Evolutionary conservation across 1,139 yeast genomes (phyloP).

Genomic region (Pichia sp.): DNA sequence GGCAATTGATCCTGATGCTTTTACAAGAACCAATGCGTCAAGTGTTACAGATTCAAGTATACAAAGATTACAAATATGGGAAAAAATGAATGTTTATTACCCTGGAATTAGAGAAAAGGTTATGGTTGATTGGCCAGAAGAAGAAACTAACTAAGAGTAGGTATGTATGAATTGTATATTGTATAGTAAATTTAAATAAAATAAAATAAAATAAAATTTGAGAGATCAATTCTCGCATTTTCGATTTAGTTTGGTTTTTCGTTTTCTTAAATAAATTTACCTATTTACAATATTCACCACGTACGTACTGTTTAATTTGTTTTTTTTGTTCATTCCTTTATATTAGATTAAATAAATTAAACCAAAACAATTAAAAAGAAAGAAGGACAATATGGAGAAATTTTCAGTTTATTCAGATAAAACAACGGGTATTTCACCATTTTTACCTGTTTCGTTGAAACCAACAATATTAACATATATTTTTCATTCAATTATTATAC

Average conservation of each 20-base stretch:
- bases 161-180: too few species aligned
- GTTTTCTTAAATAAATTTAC: too few species aligned
- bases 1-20: conserved; percentile 82
- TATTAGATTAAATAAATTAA: too few species aligned
- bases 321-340: too few species aligned
- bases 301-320: too few species aligned
- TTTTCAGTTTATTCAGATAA: conserved; percentile 70
- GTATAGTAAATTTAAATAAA: too few species aligned
- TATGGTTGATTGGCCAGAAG: conserved; percentile 14
- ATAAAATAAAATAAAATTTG: too few species aligned
- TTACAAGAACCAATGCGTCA: conserved; percentile 26
- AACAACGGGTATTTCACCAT: conserved; percentile 80
- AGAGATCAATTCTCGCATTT: too few species aligned
- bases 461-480: conserved; percentile 11
- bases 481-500: conserved; percentile 5
- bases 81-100: conserved; percentile 61
- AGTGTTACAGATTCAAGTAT: conserved; percentile 27
- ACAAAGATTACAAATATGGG: conserved; percentile 60
- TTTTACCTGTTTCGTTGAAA: conserved; percentile 42
- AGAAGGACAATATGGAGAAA: conserved; percentile 50
- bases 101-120: conserved; percentile 51
- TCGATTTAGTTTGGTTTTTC: too few species aligned
- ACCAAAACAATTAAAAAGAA: too few species aligned
- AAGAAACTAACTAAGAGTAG: neutral
- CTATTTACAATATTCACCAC: too few species aligned